These are phyloP conservation scores for Arabidopsis lyrata DNA, from an alignment of 441 rosid genomes.

Conservation along the genomic window DNA sequence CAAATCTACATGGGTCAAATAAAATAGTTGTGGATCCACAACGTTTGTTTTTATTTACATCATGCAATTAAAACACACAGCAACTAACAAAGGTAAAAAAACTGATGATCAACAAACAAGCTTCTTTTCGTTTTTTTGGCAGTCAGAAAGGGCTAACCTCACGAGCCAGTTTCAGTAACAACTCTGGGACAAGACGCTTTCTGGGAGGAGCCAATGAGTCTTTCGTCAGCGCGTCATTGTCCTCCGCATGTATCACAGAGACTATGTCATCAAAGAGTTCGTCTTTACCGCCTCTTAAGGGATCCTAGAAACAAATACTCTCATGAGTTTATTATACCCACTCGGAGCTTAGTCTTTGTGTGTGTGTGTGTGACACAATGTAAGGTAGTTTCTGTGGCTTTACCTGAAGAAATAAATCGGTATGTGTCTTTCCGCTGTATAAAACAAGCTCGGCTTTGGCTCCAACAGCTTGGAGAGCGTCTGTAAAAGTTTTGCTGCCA, in stretches of 20 bases:
- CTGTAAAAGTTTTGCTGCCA: slow-evolving; percentile 59
- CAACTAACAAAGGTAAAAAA: slow-evolving; percentile 36
- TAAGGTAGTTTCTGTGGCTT: slow-evolving; percentile 28
- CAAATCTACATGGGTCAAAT: background rate
- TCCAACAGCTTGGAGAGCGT: slow-evolving; percentile 57
- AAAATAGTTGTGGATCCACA: background rate
- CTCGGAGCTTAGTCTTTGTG: background rate
- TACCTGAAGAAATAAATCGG: slow-evolving; percentile 80
- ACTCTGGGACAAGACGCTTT: slow-evolving; percentile 83
- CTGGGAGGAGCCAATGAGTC: slow-evolving; percentile 82
- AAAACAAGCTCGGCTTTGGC: slow-evolving; percentile 58
- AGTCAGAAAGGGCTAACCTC: slow-evolving; percentile 79
- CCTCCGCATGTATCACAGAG: slow-evolving; percentile 69
- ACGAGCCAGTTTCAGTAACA: slow-evolving; percentile 70
- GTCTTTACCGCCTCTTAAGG: slow-evolving; percentile 93
- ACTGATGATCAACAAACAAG: slow-evolving; percentile 1
- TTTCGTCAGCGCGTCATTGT: slow-evolving; percentile 69
- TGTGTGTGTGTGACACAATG: slow-evolving; percentile 18
- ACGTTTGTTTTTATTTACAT: too few species aligned
- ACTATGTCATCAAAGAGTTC: slow-evolving; percentile 74
- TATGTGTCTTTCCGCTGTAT: slow-evolving; percentile 69
- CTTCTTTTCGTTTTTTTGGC: background rate
- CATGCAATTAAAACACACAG: slow-evolving; percentile 2
- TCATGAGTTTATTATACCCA: slow-evolving; percentile 1
- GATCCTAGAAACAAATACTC: slow-evolving; percentile 64